A percentile compares a stretch with the other conserved stretches of the same genome.
Conservation (phyloP, 805 yeast genomes). For the Ogataea philodendri region DNA sequence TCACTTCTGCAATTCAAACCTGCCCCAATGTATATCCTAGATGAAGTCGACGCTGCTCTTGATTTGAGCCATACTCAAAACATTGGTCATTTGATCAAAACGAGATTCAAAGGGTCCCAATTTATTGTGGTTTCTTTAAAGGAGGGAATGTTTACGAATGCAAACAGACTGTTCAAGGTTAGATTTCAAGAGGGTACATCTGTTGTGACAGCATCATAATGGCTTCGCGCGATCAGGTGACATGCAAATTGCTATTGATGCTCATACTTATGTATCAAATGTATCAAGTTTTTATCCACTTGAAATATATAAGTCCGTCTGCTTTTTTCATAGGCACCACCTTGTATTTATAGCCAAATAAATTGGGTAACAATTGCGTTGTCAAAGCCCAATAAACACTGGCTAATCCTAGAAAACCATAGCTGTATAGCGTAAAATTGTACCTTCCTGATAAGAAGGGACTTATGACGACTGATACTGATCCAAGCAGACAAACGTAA, state of each 20-base stretch:
- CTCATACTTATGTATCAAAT: too few species aligned
- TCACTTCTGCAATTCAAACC: slow-evolving; percentile 93
- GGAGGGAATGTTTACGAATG: slow-evolving; percentile 98
- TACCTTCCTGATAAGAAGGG: too few species aligned
- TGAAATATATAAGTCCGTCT: too few species aligned
- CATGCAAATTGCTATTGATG: not conserved
- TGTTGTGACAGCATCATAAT: slow-evolving; percentile 69
- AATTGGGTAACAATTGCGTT: too few species aligned
- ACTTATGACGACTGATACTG: too few species aligned
- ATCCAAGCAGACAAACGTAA: too few species aligned
- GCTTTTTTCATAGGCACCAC: too few species aligned
- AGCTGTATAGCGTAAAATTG: too few species aligned
- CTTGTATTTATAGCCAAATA: too few species aligned
- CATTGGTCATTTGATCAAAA: slow-evolving; percentile 93
- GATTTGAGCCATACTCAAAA: slow-evolving; percentile 97
- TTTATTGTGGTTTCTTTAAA: slow-evolving; percentile 94
- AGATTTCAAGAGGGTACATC: slow-evolving; percentile 97
- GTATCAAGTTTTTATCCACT: too few species aligned
- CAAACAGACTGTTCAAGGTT: slow-evolving; percentile 89
- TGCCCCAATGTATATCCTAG: slow-evolving; percentile 97
- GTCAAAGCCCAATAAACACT: too few species aligned
- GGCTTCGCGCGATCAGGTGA: not conserved
- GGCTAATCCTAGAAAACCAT: too few species aligned
- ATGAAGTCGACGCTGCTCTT: slow-evolving; percentile 97
- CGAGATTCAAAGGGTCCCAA: slow-evolving; percentile 92